A percentile compares a stretch with the other conserved stretches of the same genome.
Evolutionary conservation across 1,139 yeast species (phyloP).

Genomic region (Hansenula lynferdii): DNA sequence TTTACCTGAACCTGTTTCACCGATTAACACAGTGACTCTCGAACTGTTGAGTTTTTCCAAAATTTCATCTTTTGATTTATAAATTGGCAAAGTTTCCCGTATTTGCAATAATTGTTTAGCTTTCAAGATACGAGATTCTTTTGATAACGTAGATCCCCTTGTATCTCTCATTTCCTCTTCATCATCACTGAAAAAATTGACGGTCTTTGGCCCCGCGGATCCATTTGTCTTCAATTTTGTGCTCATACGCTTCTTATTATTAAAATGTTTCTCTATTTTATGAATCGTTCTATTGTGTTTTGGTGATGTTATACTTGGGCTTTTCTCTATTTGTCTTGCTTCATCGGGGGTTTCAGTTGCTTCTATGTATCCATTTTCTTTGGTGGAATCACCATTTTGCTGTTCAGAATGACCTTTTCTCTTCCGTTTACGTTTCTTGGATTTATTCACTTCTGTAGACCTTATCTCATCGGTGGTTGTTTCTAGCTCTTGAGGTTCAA

Average conservation of each 20-base stretch:
- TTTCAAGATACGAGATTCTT: slow-evolving; percentile 28
- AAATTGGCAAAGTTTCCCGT: slow-evolving; percentile 69
- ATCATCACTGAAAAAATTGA: slow-evolving; percentile 31
- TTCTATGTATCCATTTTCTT: too few species aligned
- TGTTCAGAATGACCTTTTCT: background rate
- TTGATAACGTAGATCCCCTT: slow-evolving; percentile 6
- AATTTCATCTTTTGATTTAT: slow-evolving; percentile 62
- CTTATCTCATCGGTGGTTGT: background rate
- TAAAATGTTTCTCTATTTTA: background rate
- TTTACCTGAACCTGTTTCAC: slow-evolving; percentile 98
- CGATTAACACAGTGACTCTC: slow-evolving; percentile 77
- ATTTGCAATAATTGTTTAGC: slow-evolving; percentile 44
- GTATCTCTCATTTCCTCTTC: slow-evolving; percentile 21
- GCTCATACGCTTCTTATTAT: slow-evolving; percentile 2
- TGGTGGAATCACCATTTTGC: too few species aligned
- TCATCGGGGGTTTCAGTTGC: too few species aligned
- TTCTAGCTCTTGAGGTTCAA: background rate
- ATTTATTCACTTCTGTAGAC: background rate
- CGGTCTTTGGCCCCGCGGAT: slow-evolving; percentile 10
- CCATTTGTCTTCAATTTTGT: slow-evolving; percentile 3
- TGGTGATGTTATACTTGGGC: too few species aligned
- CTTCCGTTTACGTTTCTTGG: slow-evolving; percentile 1
- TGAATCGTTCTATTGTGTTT: slow-evolving; percentile 1
- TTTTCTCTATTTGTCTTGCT: too few species aligned
- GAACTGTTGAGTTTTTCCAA: slow-evolving; percentile 48